Percentiles rank a stretch among this genome's conserved stretches.
Conservation (phyloP, 306 rosid species). For the Medicago arabica region DNA sequence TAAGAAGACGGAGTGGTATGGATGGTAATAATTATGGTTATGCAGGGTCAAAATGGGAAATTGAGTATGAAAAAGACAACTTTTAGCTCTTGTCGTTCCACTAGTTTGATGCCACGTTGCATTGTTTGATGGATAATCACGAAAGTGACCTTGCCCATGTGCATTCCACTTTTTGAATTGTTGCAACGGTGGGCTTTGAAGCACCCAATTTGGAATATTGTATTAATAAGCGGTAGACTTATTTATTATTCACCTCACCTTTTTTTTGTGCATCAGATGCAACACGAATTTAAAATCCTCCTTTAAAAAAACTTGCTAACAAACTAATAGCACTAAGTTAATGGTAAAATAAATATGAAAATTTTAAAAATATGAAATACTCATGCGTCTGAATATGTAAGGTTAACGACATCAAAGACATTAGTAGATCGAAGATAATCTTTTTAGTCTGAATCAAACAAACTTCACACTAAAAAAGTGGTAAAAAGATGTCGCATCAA, state of each 20-base stretch:
- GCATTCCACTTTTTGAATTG: conserved; percentile 51
- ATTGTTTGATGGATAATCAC: conserved; percentile 52
- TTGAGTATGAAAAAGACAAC: conserved; percentile 30
- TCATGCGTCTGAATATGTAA: no score
- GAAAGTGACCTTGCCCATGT: conserved; percentile 51
- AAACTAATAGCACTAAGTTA: no score
- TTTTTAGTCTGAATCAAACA: no score
- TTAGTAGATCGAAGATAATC: no score
- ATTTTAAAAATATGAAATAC: no score
- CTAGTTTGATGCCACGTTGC: conserved; percentile 62
- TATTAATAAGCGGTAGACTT: background rate
- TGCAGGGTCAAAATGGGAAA: conserved; percentile 58
- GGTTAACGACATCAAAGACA: no score
- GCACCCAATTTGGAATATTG: conserved; percentile 9
- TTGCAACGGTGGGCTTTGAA: conserved; percentile 37
- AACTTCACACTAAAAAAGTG: no score
- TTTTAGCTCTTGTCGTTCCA: conserved; percentile 46
- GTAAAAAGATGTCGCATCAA: no score
- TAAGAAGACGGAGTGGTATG: conserved; percentile 56
- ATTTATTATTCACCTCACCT: background rate
- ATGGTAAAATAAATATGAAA: no score
- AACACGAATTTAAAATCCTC: no score
- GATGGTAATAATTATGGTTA: conserved; percentile 44
- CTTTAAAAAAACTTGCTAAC: no score
- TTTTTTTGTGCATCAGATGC: no score